These are phyloP conservation scores for Cyclostephanos tholiformis DNA, from an alignment of 108 stramenopile genomes.

Conservation along the genomic window DNA sequence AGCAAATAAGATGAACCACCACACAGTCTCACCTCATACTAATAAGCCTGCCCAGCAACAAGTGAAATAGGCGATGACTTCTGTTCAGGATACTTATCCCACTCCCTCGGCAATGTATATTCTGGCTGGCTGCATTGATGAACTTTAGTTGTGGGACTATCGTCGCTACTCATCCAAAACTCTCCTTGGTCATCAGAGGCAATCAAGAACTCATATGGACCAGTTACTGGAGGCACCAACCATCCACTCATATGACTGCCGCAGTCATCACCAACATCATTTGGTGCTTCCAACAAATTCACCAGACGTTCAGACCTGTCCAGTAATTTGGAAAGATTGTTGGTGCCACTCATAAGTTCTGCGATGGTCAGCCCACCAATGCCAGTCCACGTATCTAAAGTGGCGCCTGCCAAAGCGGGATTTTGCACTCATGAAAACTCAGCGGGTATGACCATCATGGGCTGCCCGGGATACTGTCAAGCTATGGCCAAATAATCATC, in stretches of 20 bases:
- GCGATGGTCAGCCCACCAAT: too few relatives aligned
- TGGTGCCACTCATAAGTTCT: too few relatives aligned
- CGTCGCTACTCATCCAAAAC: background rate
- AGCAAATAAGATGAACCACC: too few relatives aligned
- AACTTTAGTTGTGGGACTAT: background rate
- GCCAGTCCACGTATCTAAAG: too few relatives aligned
- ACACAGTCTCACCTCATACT: too few relatives aligned
- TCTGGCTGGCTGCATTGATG: too few relatives aligned
- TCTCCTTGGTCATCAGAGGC: slow-evolving; percentile 16
- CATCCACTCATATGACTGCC: background rate
- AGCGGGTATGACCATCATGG: background rate
- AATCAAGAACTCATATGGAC: slow-evolving; percentile 1
- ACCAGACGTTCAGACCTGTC: background rate
- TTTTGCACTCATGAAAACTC: background rate
- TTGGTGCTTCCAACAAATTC: background rate
- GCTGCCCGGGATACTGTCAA: slow-evolving; percentile 1
- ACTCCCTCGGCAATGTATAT: too few relatives aligned
- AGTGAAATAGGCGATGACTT: background rate
- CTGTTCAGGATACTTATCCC: too few relatives aligned
- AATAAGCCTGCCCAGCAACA: background rate
- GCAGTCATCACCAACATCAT: background rate
- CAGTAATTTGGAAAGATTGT: background rate
- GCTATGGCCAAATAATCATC: background rate
- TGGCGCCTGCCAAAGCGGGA: too few relatives aligned
- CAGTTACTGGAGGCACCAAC: slow-evolving; percentile 5